Evolutionary conservation across 2,329 filamentous ascomycete genomes (phyloP).

Genomic region (Alternaria viburni): DNA sequence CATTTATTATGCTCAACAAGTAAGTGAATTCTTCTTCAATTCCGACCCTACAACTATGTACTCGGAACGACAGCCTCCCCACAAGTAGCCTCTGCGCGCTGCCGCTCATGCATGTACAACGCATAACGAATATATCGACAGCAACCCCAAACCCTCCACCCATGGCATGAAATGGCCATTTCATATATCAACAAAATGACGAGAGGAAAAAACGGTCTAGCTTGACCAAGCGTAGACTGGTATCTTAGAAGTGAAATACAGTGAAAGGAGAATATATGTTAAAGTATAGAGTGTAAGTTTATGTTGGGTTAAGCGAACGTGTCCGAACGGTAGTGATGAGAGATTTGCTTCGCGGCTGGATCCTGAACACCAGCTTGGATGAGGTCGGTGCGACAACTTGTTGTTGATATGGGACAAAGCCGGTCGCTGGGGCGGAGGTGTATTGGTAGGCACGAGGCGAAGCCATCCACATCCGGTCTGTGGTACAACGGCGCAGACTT

Average conservation of each 20-base stretch:
- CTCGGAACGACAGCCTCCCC: slow-evolving; percentile 34
- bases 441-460: slow-evolving; percentile 19
- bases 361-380: slow-evolving; percentile 21
- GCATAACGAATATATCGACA: slow-evolving; percentile 31
- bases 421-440: slow-evolving; percentile 22
- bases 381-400: slow-evolving; percentile 13
- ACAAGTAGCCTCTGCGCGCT: slow-evolving; percentile 28
- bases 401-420: slow-evolving; percentile 7
- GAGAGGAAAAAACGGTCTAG: slow-evolving; percentile 44
- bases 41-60: slow-evolving; percentile 40
- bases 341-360: slow-evolving; percentile 22
- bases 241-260: slow-evolving; percentile 51
- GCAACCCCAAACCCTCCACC: slow-evolving; percentile 24
- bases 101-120: slow-evolving; percentile 21
- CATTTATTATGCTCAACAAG: neutral
- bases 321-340: slow-evolving; percentile 40
- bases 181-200: slow-evolving; percentile 24
- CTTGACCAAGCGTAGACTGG: slow-evolving; percentile 45
- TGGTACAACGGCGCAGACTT: slow-evolving; percentile 39
- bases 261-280: slow-evolving; percentile 32
- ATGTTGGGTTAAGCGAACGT: slow-evolving; percentile 43
- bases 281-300: slow-evolving; percentile 38
- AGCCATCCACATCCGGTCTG: slow-evolving; percentile 25
- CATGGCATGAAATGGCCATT: slow-evolving; percentile 18
- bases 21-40: slow-evolving; percentile 34